Conservation (phyloP, 441 rosid species). For the Sinapis alba region DNA sequence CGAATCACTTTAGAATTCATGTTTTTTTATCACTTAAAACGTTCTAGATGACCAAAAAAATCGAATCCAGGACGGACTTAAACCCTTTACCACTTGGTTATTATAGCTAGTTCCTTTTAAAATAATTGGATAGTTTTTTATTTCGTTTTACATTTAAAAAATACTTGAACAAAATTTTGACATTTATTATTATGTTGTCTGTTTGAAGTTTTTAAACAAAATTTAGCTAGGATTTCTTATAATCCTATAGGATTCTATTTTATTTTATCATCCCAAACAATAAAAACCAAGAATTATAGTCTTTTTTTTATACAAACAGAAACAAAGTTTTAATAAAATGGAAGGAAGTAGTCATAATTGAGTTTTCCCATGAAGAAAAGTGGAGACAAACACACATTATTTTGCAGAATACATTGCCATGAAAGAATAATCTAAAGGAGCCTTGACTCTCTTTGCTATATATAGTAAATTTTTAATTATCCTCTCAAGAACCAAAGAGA, state of each 20-base stretch:
- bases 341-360: conserved; percentile 24
- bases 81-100: no score
- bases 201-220: not conserved
- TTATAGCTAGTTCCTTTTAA: not conserved
- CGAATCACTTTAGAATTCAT: not conserved
- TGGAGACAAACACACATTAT: conserved; percentile 32
- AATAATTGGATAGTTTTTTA: not conserved
- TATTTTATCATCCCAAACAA: not conserved
- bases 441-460: conserved; percentile 23
- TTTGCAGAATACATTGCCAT: conserved; percentile 21
- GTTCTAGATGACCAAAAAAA: no score
- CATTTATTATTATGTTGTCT: not conserved
- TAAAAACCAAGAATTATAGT: not conserved
- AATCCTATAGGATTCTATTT: not conserved
- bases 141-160: not conserved
- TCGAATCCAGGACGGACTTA: no score
- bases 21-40: no score
- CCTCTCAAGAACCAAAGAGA: conserved; percentile 20
- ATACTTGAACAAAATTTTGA: not conserved
- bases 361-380: conserved; percentile 21
- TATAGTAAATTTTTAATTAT: conserved; percentile 31
- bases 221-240: not conserved
- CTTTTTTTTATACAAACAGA: not conserved
- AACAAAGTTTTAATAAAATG: not conserved
- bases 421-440: conserved; percentile 29